Percentiles rank a stretch among this genome's conserved stretches.
phyloP scores from a whole-genome alignment of 306 rosid species.

The Dalbergia cochinchinensis region DNA sequence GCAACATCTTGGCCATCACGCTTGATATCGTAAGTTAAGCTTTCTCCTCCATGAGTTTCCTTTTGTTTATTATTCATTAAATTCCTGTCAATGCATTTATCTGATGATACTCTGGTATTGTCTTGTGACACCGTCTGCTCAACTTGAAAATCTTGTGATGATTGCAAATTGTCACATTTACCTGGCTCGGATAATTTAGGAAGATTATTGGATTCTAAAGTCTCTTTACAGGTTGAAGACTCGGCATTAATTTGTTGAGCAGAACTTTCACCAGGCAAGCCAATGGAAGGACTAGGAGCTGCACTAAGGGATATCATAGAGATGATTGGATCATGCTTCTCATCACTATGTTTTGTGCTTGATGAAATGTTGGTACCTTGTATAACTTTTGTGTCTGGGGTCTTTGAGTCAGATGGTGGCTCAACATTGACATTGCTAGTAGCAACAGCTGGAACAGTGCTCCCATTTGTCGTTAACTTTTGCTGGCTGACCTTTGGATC shows the following conservation, averaged over 20 bases:
- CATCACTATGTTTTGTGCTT: conserved; percentile 53
- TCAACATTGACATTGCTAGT: conserved; percentile 48
- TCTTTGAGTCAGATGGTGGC: conserved; percentile 50
- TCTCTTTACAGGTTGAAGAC: conserved; percentile 51
- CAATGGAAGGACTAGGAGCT: conserved; percentile 53
- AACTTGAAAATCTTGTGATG: conserved; percentile 51
- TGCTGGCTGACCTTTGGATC: conserved; percentile 66
- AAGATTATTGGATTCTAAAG: conserved; percentile 52
- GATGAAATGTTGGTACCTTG: conserved; percentile 54
- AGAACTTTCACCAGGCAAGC: conserved; percentile 53
- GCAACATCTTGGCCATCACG: conserved; percentile 57
- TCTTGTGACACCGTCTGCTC: conserved; percentile 50
- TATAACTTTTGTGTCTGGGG: conserved; percentile 48
- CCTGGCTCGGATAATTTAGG: conserved; percentile 49
- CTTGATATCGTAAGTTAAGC: conserved; percentile 59
- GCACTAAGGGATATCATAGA: conserved; percentile 50
- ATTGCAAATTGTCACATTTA: conserved; percentile 53
- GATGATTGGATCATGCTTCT: conserved; percentile 58
- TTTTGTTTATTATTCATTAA: conserved; percentile 39
- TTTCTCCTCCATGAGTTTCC: conserved; percentile 56
- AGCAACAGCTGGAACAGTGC: conserved; percentile 56
- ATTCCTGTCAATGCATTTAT: conserved; percentile 48
- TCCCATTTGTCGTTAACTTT: conserved; percentile 59
- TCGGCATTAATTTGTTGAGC: conserved; percentile 57
- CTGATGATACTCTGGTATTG: conserved; percentile 49